Conservation (phyloP, 208 protist genomes). For the Strigomonas culicis region DNA sequence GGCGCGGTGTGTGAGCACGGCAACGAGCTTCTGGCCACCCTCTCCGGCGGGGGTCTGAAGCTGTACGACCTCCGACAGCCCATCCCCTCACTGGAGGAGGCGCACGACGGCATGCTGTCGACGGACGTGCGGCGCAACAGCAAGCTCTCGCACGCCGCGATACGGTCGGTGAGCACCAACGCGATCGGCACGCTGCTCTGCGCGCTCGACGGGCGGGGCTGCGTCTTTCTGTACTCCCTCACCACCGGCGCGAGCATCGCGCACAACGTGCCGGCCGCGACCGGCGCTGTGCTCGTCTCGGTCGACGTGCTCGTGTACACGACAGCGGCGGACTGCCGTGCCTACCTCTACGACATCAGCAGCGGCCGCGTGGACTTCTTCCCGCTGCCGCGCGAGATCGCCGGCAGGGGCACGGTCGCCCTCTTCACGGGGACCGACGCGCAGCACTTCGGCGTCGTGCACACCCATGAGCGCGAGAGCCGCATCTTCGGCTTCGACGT, state of each 20-base stretch:
- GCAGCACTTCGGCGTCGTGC: neutral
- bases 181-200: slow-evolving; percentile 20
- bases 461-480: neutral
- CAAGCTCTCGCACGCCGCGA: slow-evolving; percentile 47
- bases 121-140: slow-evolving; percentile 53
- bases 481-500: neutral
- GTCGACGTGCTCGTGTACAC: slow-evolving; percentile 39
- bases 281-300: slow-evolving; percentile 27
- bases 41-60: slow-evolving; percentile 51
- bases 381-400: slow-evolving; percentile 17
- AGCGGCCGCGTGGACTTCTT: neutral
- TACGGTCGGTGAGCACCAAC: slow-evolving; percentile 37
- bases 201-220: slow-evolving; percentile 21
- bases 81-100: slow-evolving; percentile 48
- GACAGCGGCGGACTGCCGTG: slow-evolving; percentile 4
- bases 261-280: slow-evolving; percentile 22
- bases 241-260: slow-evolving; percentile 20
- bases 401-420: slow-evolving; percentile 9
- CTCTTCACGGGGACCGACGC: slow-evolving; percentile 11
- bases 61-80: slow-evolving; percentile 42
- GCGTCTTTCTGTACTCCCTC: slow-evolving; percentile 39
- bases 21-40: slow-evolving; percentile 39
- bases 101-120: slow-evolving; percentile 42
- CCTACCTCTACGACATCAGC: slow-evolving; percentile 22
- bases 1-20: slow-evolving; percentile 47